Percentiles rank a stretch among this genome's conserved stretches.
phyloP scores from a whole-genome alignment of 1,139 yeast genomes.

The Saccharomyces uvarum region DNA sequence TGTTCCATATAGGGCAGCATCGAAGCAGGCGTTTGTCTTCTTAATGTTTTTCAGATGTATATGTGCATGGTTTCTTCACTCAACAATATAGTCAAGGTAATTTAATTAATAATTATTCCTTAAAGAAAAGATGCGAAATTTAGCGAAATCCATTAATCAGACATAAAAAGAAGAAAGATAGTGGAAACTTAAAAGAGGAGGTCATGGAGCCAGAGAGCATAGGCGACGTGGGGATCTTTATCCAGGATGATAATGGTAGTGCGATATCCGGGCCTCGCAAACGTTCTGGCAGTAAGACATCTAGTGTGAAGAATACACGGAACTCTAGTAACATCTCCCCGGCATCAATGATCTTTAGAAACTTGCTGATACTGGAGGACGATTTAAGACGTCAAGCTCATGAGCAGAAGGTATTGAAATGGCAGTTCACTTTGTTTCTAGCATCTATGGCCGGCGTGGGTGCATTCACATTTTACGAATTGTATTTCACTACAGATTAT shows the following conservation, averaged over 20 bases:
- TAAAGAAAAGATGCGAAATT: conserved; percentile 1
- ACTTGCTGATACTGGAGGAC: conserved; percentile 76
- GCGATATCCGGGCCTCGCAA: conserved; percentile 11
- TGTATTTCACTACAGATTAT: conserved; percentile 24
- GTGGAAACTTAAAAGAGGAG: conserved; percentile 1
- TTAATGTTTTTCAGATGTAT: not conserved
- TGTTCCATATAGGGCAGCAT: conserved; percentile 87
- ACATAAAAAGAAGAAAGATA: not conserved
- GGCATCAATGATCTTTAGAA: conserved; percentile 69
- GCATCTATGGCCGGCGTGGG: conserved; percentile 40
- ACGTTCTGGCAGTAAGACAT: conserved; percentile 27
- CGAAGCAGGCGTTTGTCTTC: not conserved
- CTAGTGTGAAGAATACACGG: conserved; percentile 26
- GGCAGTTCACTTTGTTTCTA: conserved; percentile 68
- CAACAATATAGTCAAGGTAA: not conserved
- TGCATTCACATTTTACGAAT: conserved; percentile 32
- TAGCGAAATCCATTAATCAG: not conserved
- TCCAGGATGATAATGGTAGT: not conserved
- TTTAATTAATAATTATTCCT: not conserved
- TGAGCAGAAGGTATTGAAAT: conserved; percentile 60
- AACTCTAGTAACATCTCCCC: conserved; percentile 39
- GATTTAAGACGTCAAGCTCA: conserved; percentile 70
- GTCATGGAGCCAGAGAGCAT: not conserved
- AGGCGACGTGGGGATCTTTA: not conserved
- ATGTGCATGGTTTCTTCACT: not conserved